Percentiles rank a stretch among this genome's conserved stretches.
Evolutionary conservation across 2,329 filamentous ascomycete species (phyloP).

Genomic region (Didymella exigua): DNA sequence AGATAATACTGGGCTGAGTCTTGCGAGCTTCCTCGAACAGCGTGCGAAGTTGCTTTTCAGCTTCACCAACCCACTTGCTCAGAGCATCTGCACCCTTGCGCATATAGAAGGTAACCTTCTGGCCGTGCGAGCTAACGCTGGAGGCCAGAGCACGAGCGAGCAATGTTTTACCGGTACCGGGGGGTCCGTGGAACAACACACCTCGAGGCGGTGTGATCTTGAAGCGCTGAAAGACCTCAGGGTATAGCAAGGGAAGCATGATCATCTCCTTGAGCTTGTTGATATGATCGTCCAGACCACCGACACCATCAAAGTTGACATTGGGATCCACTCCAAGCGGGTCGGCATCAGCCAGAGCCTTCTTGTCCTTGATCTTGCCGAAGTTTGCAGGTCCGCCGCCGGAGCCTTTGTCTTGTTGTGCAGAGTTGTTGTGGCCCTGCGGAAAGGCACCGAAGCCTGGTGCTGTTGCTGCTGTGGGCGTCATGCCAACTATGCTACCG

Average conservation of each 20-base stretch:
- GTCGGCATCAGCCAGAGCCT: constrained; percentile 89
- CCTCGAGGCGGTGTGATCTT: constrained; percentile 93
- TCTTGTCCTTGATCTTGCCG: constrained; percentile 91
- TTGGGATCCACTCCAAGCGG: constrained; percentile 90
- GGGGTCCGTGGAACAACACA: constrained; percentile 94
- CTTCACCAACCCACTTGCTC: constrained; percentile 99
- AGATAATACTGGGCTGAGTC: constrained; percentile 98
- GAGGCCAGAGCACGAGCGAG: constrained; percentile 91
- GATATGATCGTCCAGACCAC: constrained; percentile 90
- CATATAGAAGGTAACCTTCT: constrained; percentile 99
- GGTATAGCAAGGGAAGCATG: constrained; percentile 88
- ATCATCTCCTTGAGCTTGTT: constrained; percentile 99
- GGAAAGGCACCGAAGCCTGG: constrained; percentile 59
- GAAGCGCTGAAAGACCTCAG: constrained; percentile 89
- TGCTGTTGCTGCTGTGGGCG: constrained; percentile 59
- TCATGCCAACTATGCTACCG: constrained; percentile 69
- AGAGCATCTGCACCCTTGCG: constrained; percentile 96
- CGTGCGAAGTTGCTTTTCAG: constrained; percentile 89
- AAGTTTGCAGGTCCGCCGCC: constrained; percentile 77
- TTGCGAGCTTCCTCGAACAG: constrained; percentile 95
- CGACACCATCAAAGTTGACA: constrained; percentile 93
- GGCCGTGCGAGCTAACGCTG: constrained; percentile 83
- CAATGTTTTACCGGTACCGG: constrained; percentile 97
- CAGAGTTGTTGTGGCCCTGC: constrained; percentile 63
- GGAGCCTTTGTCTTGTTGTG: constrained; percentile 55